Conservation (phyloP, 495 filamentous ascomycete genomes). For the Neohortaea acidophila region DNA sequence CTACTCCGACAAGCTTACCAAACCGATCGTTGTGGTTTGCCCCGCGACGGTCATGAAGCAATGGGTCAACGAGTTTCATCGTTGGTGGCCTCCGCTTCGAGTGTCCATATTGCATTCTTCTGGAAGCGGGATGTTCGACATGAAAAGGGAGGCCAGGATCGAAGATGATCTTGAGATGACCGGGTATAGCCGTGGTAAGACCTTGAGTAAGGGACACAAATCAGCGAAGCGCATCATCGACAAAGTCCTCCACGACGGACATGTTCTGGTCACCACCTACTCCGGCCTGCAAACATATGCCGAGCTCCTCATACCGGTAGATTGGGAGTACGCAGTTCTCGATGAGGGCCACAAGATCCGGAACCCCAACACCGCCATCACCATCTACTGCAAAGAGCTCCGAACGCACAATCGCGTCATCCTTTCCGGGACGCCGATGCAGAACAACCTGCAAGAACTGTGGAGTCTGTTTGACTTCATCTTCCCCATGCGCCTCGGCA, state of each 20-base stretch:
- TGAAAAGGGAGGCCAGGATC: slow-evolving; percentile 50
- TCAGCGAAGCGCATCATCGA: slow-evolving; percentile 65
- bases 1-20: slow-evolving; percentile 67
- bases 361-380: slow-evolving; percentile 84
- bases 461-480: slow-evolving; percentile 97
- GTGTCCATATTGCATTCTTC: slow-evolving; percentile 91
- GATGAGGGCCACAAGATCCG: slow-evolving; percentile 97
- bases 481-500: slow-evolving; percentile 87
- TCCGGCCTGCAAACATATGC: slow-evolving; percentile 79
- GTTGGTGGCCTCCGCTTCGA: slow-evolving; percentile 90
- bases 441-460: slow-evolving; percentile 90
- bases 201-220: slow-evolving; percentile 38
- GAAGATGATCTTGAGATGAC: slow-evolving; percentile 48
- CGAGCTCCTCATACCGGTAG: slow-evolving; percentile 55
- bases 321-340: slow-evolving; percentile 88
- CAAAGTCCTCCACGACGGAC: slow-evolving; percentile 68
- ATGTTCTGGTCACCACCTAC: slow-evolving; percentile 90
- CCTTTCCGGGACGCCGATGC: slow-evolving; percentile 89
- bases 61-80: slow-evolving; percentile 96
- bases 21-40: slow-evolving; percentile 76
- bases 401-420: slow-evolving; percentile 79
- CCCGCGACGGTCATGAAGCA: slow-evolving; percentile 90
- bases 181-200: slow-evolving; percentile 27
- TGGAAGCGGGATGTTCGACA: slow-evolving; percentile 86
- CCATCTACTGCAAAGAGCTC: slow-evolving; percentile 83